Evolutionary conservation across 345 rosid genomes (phyloP).

Genomic region (Iberis pinnata): DNA sequence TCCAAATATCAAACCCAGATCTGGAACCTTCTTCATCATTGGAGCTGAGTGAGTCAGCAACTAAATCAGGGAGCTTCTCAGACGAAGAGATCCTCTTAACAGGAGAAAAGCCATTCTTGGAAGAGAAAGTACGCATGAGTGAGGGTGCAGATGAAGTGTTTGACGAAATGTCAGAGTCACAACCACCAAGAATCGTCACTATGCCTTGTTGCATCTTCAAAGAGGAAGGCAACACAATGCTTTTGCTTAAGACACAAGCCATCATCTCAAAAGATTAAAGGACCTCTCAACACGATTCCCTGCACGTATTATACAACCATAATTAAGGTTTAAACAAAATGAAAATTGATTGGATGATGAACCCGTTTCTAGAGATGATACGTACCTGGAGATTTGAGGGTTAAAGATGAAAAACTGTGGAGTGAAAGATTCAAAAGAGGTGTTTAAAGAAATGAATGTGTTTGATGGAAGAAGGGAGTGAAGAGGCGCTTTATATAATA

Average conservation of each 20-base stretch:
- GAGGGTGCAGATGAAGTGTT: conserved; percentile 39
- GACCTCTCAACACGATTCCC: conserved; percentile 10
- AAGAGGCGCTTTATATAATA: conserved; percentile 42
- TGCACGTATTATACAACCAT: conserved; percentile 15
- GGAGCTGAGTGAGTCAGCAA: conserved; percentile 28
- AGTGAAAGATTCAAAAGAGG: not conserved
- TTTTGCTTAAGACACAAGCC: conserved; percentile 42
- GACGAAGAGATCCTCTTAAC: conserved; percentile 57
- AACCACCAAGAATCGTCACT: conserved; percentile 55
- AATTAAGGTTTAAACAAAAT: no score
- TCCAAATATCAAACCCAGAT: conserved; percentile 44
- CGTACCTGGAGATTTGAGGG: conserved; percentile 20
- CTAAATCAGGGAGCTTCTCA: conserved; percentile 37
- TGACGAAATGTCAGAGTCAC: conserved; percentile 21
- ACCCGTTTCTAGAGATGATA: not conserved
- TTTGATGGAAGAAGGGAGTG: conserved; percentile 17
- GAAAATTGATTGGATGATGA: not conserved
- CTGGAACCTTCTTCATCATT: conserved; percentile 13
- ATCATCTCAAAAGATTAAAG: conserved; percentile 23
- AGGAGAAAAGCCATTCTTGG: conserved; percentile 57
- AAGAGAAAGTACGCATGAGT: conserved; percentile 71
- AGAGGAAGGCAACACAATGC: conserved; percentile 41
- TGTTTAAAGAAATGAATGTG: not conserved
- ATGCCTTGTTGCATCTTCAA: conserved; percentile 61
- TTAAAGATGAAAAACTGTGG: no score